phyloP scores from a whole-genome alignment of 1,139 yeast genomes.

The Pneumocystis sp. region DNA sequence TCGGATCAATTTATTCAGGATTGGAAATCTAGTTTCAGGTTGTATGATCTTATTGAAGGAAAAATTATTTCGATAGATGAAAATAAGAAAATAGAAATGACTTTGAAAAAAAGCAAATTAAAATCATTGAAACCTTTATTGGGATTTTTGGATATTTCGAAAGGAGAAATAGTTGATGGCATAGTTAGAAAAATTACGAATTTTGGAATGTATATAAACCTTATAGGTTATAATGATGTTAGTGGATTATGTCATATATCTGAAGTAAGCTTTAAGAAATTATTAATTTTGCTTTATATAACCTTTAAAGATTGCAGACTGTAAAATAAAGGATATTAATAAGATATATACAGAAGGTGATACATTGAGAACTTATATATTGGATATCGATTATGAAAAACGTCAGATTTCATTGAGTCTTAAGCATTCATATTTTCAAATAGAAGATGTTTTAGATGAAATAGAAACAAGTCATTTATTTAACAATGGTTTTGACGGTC shows the following conservation, averaged over 20 bases:
- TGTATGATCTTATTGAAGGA: conserved; percentile 63
- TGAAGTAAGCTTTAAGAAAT: conserved; percentile 24
- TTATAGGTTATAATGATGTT: conserved; percentile 59
- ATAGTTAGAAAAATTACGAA: conserved; percentile 47
- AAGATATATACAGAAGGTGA: conserved; percentile 19
- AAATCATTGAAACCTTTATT: conserved; percentile 23
- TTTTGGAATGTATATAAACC: conserved; percentile 76
- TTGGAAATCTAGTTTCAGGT: conserved; percentile 66
- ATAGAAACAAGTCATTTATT: conserved; percentile 22
- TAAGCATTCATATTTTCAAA: conserved; percentile 79
- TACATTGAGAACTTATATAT: conserved; percentile 34
- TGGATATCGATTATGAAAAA: conserved; percentile 47
- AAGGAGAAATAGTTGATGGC: conserved; percentile 66
- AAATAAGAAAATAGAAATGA: conserved; percentile 48
- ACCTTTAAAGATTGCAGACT: conserved; percentile 33
- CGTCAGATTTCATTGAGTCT: conserved; percentile 73
- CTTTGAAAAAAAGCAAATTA: conserved; percentile 67
- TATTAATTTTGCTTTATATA: background rate
- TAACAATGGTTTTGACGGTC: conserved; percentile 21
- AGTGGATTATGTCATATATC: conserved; percentile 81
- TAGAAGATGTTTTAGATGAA: conserved; percentile 22
- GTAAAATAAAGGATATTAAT: conserved; percentile 31
- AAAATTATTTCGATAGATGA: conserved; percentile 53
- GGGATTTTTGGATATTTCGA: conserved; percentile 46
- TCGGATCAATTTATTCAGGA: conserved; percentile 72